phyloP scores from a whole-genome alignment of 106 monocot genomes.

The Dendrobium nobile region DNA sequence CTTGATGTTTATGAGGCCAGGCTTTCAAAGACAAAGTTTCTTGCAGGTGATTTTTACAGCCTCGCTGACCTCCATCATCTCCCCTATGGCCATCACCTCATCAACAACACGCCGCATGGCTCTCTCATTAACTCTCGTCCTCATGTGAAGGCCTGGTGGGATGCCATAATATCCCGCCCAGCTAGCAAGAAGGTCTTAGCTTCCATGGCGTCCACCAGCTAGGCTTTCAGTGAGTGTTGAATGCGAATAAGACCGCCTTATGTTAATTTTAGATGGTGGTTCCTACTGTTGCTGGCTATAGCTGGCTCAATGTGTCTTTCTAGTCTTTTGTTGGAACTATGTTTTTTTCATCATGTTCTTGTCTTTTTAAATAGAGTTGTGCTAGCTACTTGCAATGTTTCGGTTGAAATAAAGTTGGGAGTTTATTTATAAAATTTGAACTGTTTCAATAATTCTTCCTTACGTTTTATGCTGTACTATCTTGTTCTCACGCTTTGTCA shows the following conservation, averaged over 20 bases:
- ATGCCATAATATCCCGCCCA: conserved; percentile 20
- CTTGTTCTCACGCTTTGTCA: too few species aligned
- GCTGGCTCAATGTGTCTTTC: background rate
- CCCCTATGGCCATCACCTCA: conserved; percentile 16
- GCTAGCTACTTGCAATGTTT: too few species aligned
- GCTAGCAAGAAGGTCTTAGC: conserved; percentile 26
- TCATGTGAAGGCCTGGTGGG: conserved; percentile 47
- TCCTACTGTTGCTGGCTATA: background rate
- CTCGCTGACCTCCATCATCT: conserved; percentile 55
- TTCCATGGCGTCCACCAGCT: background rate
- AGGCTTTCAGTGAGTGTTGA: background rate
- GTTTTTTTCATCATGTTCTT: too few species aligned
- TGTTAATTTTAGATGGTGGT: background rate
- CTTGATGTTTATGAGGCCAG: conserved; percentile 53
- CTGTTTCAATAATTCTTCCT: too few species aligned
- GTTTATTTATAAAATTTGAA: too few species aligned
- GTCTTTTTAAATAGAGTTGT: too few species aligned
- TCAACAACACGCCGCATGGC: conserved; percentile 24
- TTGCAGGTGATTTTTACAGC: conserved; percentile 45
- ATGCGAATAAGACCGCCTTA: background rate
- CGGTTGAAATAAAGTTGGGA: too few species aligned
- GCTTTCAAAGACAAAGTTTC: conserved; percentile 28
- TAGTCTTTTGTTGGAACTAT: too few species aligned
- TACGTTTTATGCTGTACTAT: too few species aligned
- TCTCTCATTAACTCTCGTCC: conserved; percentile 20